Evolutionary conservation across 148 eudicot genomes (phyloP).

Genomic region (Persicaria maculosa): DNA sequence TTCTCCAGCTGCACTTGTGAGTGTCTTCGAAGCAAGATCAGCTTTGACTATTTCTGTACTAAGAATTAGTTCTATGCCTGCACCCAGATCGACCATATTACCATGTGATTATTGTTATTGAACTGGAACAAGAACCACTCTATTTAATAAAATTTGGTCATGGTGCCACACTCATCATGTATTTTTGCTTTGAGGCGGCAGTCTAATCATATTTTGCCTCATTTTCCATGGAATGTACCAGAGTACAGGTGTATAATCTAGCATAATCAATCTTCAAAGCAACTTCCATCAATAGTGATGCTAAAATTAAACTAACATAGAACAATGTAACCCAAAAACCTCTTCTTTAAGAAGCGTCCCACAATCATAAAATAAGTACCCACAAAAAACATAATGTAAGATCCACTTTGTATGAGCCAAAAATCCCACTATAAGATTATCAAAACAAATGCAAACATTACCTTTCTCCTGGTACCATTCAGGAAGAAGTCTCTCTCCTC

Average conservation of each 20-base stretch:
- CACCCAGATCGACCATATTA: slow-evolving; percentile 13
- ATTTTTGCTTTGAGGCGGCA: neutral
- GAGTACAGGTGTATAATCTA: neutral
- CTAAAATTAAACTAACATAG: neutral
- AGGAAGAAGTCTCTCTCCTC: slow-evolving; percentile 86
- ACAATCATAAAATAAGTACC: neutral
- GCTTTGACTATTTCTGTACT: slow-evolving; percentile 80
- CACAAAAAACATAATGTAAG: neutral
- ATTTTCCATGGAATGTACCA: neutral
- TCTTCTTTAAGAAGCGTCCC: neutral
- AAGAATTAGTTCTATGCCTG: slow-evolving; percentile 80
- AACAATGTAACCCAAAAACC: neutral
- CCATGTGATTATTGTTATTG: neutral
- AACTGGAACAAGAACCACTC: neutral
- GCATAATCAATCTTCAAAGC: neutral
- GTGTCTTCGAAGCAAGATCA: slow-evolving; percentile 76
- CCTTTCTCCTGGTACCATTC: slow-evolving; percentile 97
- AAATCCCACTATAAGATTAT: neutral
- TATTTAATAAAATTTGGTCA: neutral
- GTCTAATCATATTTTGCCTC: neutral
- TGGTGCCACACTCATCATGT: neutral
- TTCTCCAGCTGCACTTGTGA: slow-evolving; percentile 73
- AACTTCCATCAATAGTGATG: neutral
- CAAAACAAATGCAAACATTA: slow-evolving; percentile 17
- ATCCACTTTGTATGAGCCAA: neutral